These are phyloP conservation scores for Colletotrichum sublineola DNA, from an alignment of 2,329 filamentous ascomycete species.

Conservation along the genomic window DNA sequence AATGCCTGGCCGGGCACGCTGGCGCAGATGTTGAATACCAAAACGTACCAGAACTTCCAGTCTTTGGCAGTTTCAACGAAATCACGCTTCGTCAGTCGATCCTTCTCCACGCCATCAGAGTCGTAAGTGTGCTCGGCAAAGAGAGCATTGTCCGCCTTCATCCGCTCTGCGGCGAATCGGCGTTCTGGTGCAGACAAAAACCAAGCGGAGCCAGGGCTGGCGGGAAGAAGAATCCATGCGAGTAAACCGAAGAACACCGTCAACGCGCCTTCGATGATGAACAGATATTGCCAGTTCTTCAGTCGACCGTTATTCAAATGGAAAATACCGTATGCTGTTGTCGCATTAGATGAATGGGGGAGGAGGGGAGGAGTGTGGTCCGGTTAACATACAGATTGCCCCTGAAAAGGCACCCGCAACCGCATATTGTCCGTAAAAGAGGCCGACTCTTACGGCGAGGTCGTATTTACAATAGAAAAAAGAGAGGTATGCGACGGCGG, in stretches of 20 bases:
- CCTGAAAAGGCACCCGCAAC: slow-evolving; percentile 70
- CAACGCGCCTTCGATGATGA: slow-evolving; percentile 58
- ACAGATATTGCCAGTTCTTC: slow-evolving; percentile 59
- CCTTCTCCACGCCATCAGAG: slow-evolving; percentile 38
- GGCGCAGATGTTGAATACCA: slow-evolving; percentile 51
- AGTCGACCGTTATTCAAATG: slow-evolving; percentile 51
- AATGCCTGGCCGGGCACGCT: slow-evolving; percentile 51
- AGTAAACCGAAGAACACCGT: slow-evolving; percentile 55
- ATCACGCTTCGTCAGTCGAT: slow-evolving; percentile 48
- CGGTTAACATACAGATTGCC: slow-evolving; percentile 52
- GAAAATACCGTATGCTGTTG: slow-evolving; percentile 55
- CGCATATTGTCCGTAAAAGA: slow-evolving; percentile 70
- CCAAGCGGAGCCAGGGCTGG: slow-evolving; percentile 52
- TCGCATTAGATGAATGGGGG: slow-evolving; percentile 19
- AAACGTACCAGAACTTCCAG: slow-evolving; percentile 54
- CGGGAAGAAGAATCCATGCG: slow-evolving; percentile 55
- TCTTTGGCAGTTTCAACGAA: slow-evolving; percentile 51
- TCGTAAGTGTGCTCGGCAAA: slow-evolving; percentile 49
- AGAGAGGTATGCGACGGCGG: slow-evolving; percentile 69
- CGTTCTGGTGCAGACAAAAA: slow-evolving; percentile 56
- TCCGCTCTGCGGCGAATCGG: slow-evolving; percentile 51
- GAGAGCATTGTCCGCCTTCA: slow-evolving; percentile 51
- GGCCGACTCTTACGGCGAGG: slow-evolving; percentile 64
- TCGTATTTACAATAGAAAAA: slow-evolving; percentile 71
- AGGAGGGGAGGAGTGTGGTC: too few species aligned